Base-by-base conservation (phyloP, 2,329 filamentous ascomycete species). In the Diplocarpon mali region DNA sequence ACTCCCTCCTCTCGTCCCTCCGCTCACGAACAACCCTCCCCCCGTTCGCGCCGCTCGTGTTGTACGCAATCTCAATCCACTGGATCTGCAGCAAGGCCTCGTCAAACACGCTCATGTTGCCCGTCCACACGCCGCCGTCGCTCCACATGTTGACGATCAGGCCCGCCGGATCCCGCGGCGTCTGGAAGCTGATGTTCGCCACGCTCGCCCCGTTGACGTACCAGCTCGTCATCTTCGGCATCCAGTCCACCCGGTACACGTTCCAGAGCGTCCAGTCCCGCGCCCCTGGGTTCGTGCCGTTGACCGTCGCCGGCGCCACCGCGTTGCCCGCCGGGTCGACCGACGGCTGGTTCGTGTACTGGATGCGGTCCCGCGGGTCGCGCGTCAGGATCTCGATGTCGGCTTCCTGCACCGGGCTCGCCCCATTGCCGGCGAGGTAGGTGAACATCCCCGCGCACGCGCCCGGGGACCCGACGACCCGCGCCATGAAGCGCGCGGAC, bases 81-180 rank as follows among this genome's bases (percentile, higher is more conserved):
- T 61, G 59, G 29, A 61, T 46, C 41, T 60, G 57, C 36, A 61
- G 35, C 31, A 53, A 57, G 1, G 59, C 58, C 30, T 55, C 46
- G 15, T 59, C 55, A 34, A 36, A 49, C 9, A 47, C 9, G 15
- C 35, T 47, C 59, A 61, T 60, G 30, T 58, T 57, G 5, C 58
- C 58, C 11, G 58, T 56, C 59, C 59, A 61, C 8, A 47, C 38
- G 1, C 58, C 57, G 0, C 59, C 59, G 51, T 61, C 52, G 40
- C 54, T 54, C 59, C 59, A 61, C 56, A 61, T 61, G 50, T 61
- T 61, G 2, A 60, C 8, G 16, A 59, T 54, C 35, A 61, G 36
- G 2, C 52, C 48, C 2, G 52, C 47, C 1, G 58, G 59, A 34
- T 50, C 43, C 27, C 47, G 49, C 1, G 58, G 59, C 3, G 47